These are phyloP conservation scores for Pseudocercospora fijiensis DNA, from an alignment of 2,329 filamentous ascomycete species.

Conservation along the genomic window DNA sequence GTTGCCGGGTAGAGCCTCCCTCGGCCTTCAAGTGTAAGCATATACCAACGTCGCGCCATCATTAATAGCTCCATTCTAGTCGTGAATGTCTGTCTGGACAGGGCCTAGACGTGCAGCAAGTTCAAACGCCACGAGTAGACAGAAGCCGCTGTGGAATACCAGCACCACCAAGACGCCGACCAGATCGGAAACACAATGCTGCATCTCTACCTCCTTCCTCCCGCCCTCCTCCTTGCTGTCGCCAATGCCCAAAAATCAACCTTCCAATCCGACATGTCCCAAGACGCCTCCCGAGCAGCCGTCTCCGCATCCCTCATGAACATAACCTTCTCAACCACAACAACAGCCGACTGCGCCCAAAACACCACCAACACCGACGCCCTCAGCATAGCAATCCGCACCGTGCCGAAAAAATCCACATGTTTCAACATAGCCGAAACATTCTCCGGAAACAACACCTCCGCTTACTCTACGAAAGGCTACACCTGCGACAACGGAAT, in stretches of 20 bases:
- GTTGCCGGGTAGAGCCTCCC: background rate
- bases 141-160: background rate
- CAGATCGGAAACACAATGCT: background rate
- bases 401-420: conserved; percentile 12
- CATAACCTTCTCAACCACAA: conserved; percentile 66
- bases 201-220: background rate
- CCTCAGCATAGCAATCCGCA: conserved; percentile 50
- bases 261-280: conserved; percentile 20
- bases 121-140: background rate
- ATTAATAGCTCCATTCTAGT: background rate
- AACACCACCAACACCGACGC: conserved; percentile 46
- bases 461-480: conserved; percentile 13
- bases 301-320: conserved; percentile 21
- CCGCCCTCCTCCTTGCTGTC: background rate
- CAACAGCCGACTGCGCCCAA: conserved; percentile 49
- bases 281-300: conserved; percentile 1
- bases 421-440: conserved; percentile 19
- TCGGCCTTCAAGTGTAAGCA: conserved; percentile 1
- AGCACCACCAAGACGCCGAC: background rate
- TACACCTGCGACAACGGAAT: conserved; percentile 2
- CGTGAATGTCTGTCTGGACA: background rate
- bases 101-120: background rate
- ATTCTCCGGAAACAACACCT: conserved; percentile 7
- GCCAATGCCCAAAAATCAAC: conserved; percentile 1
- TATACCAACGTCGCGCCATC: background rate